Evolutionary conservation across 805 yeast genomes (phyloP), one percentile per base, ranked within the genome.

Genomic region (Jamesozyma lodderae): DNA sequence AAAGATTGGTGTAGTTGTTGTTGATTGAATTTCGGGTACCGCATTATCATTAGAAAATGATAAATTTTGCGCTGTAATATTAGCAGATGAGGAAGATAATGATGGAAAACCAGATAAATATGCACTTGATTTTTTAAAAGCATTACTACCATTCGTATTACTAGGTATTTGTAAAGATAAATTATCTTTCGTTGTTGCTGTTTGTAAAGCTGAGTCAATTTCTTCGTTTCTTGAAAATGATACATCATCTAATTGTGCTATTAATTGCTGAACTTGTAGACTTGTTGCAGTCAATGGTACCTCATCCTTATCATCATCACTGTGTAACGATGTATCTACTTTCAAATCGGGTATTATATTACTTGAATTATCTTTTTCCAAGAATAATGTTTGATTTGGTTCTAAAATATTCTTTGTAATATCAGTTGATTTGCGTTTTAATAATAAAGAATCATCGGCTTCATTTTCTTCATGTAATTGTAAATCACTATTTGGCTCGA

Each of bases 61-160:
- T 13, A 8, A 10, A 16, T 15, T 20, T n/a, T 35, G 33, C 16
- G 33, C 21, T 18, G 20, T 10, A 8, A 16, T 19, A 15, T 18
- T 31, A n/a, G n/a, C n/a, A n/a, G n/a, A n/a, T n/a, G n/a, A n/a
- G n/a, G n/a, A n/a, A n/a, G n/a, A n/a, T n/a, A n/a, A 18, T n/a
- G n/a, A n/a, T 13, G 47, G 55, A 25, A 43, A 54, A 3, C 58
- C 58, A 6, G 63, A 59, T 19, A 59, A 39, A 37, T 59, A 59
- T 6, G 62, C 62, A 38, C 63, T 59, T n/a, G 63, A 59, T 37
- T 56, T 59, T 37, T 57, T 56, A 27, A 44, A 39, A 9, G 33
- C 26, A 20, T 31, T 19, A 10, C 13, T 24, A 24, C 33, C 35
- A n/a, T 31, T n/a, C 1, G 22, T 16, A n/a, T 27, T 31, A n/a